These are phyloP conservation scores for Micractinium sp. DNA, from an alignment of 139 green algal genomes.

Conservation along the genomic window DNA sequence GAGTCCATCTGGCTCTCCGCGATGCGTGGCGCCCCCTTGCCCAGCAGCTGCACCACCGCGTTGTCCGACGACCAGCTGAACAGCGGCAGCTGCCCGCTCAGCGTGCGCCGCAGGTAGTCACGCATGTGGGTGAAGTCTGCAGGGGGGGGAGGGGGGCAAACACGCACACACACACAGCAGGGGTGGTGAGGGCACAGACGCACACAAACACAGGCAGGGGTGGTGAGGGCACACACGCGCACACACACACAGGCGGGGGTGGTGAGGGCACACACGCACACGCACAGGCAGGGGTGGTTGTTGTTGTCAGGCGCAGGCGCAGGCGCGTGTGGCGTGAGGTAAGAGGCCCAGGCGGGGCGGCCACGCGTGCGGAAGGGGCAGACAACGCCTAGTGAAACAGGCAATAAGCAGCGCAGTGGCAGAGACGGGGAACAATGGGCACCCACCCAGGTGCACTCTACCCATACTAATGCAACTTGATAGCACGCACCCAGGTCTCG, in stretches of 20 bases:
- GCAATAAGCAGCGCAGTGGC: too few species aligned
- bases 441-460: background rate
- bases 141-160: background rate
- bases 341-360: background rate
- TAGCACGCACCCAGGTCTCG: constrained; percentile 40
- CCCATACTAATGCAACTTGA: too few species aligned
- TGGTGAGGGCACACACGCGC: background rate
- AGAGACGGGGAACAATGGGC: background rate
- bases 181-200: too few species aligned
- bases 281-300: background rate
- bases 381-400: background rate
- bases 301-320: background rate
- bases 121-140: constrained; percentile 91
- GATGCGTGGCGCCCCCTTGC: constrained; percentile 71
- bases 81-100: constrained; percentile 81
- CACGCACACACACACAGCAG: too few species aligned
- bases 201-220: background rate
- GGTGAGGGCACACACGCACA: background rate
- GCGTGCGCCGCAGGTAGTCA: constrained; percentile 84
- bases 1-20: constrained; percentile 66
- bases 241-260: background rate
- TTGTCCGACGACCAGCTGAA: constrained; percentile 82
- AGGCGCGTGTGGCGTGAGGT: background rate
- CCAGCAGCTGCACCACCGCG: constrained; percentile 84
- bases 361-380: background rate